These are phyloP conservation scores for Solanum pinnatisectum DNA, from an alignment of 257 asterid species.

Conservation along the genomic window DNA sequence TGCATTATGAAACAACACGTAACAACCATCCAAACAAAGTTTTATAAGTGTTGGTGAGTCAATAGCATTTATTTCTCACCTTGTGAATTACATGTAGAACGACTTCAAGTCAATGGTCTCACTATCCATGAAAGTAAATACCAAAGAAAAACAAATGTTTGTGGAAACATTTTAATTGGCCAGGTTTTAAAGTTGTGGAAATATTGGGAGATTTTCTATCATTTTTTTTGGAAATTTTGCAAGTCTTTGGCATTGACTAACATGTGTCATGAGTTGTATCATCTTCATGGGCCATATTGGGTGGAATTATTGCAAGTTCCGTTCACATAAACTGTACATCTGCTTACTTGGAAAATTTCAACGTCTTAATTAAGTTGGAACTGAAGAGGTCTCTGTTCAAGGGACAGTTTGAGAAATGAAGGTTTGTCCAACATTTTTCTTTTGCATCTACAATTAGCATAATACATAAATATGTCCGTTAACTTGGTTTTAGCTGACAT, in stretches of 20 bases:
- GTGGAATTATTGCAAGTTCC: not conserved
- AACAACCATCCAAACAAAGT: not conserved
- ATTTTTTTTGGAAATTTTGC: not conserved
- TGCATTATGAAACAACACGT: not conserved
- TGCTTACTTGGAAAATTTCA: not conserved
- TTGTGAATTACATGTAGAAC: not conserved
- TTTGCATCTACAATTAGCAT: not conserved
- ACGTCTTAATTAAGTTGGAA: not conserved
- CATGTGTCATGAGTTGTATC: not conserved
- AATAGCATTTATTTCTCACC: not conserved
- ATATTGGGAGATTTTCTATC: not conserved
- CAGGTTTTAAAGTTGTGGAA: not conserved
- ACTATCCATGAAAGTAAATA: not conserved
- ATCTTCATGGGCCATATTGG: not conserved
- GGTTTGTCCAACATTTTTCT: not conserved
- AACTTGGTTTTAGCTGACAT: no score
- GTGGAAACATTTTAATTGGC: not conserved
- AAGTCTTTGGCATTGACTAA: not conserved
- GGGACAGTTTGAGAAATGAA: no score
- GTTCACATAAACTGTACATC: not conserved
- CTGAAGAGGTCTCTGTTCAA: not conserved
- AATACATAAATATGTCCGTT: no score
- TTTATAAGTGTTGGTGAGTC: not conserved
- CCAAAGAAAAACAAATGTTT: not conserved
- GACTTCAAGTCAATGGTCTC: not conserved